phyloP scores from a whole-genome alignment of 305 asterid species.

The Rubia tinctorum region DNA sequence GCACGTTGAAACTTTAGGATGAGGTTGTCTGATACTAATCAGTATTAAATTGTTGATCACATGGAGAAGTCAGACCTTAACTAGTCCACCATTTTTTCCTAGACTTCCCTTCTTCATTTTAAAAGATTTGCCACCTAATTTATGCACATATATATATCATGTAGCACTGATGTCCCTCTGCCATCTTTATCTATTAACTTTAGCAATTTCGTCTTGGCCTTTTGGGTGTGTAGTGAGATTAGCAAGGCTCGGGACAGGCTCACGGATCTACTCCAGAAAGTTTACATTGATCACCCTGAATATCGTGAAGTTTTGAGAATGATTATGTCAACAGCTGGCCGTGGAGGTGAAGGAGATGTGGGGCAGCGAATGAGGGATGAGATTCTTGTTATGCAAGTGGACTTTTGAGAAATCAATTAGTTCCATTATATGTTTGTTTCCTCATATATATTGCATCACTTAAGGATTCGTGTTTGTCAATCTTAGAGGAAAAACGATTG shows the following conservation, averaged over 20 bases:
- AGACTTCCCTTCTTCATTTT: neutral
- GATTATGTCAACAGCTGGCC: conserved; percentile 98
- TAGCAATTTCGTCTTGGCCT: neutral
- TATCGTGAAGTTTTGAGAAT: conserved; percentile 78
- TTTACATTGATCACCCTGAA: conserved; percentile 54
- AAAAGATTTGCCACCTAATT: neutral
- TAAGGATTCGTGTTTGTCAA: conserved; percentile 14
- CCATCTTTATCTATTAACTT: neutral
- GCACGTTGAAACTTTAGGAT: neutral
- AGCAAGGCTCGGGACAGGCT: conserved; percentile 99
- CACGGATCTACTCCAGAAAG: conserved; percentile 76
- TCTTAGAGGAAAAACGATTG: conserved; percentile 86
- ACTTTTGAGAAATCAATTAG: conserved; percentile 14
- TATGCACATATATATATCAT: conserved; percentile 8
- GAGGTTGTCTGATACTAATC: neutral
- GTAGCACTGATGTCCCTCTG: neutral
- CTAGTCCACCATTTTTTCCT: neutral
- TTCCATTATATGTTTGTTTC: neutral
- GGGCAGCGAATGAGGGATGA: conserved; percentile 99
- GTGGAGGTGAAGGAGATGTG: conserved; percentile 99
- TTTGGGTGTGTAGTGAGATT: conserved; percentile 71
- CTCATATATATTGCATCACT: conserved; percentile 1
- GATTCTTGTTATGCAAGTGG: conserved; percentile 92
- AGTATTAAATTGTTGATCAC: neutral
- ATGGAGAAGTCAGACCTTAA: neutral